Percentiles rank a stretch among this genome's conserved stretches.
Conservation (phyloP, 306 rosid genomes). For the Vigna trinervia region DNA sequence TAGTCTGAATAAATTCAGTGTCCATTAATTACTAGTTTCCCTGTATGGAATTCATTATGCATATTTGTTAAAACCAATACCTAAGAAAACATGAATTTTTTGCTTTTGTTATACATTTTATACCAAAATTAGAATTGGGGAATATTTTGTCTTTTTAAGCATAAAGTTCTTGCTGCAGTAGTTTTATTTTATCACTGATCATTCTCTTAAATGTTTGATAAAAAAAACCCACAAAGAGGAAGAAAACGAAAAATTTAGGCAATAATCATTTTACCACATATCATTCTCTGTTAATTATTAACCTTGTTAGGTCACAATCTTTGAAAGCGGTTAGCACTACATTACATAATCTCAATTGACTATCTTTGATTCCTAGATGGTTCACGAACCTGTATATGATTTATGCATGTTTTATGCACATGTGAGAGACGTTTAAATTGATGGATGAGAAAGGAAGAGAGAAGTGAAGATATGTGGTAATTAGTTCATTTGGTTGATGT, state of each 20-base stretch:
- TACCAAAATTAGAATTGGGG: not conserved
- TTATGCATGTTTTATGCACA: too few relatives aligned
- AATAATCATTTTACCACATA: not conserved
- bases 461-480: too few relatives aligned
- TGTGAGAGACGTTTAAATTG: too few relatives aligned
- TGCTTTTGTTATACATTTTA: not conserved
- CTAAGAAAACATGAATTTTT: not conserved
- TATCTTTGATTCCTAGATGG: too few relatives aligned
- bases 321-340: too few relatives aligned
- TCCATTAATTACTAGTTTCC: conserved; percentile 15
- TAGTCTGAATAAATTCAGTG: conserved; percentile 16
- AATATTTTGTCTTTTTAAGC: not conserved
- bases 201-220: conserved; percentile 8
- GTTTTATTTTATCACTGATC: not conserved
- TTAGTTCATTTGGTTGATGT: too few relatives aligned
- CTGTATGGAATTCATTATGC: not conserved
- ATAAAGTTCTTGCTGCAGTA: not conserved
- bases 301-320: too few relatives aligned
- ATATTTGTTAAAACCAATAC: conserved; percentile 18
- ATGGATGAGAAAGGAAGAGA: too few relatives aligned
- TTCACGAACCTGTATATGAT: too few relatives aligned
- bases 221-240: not conserved
- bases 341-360: too few relatives aligned
- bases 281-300: too few relatives aligned
- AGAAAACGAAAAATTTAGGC: not conserved